Percentiles rank a stretch among this genome's conserved stretches.
These are phyloP conservation scores for Lasiodiplodia theobromae DNA, from an alignment of 2,329 filamentous ascomycete species.

Conservation along the genomic window DNA sequence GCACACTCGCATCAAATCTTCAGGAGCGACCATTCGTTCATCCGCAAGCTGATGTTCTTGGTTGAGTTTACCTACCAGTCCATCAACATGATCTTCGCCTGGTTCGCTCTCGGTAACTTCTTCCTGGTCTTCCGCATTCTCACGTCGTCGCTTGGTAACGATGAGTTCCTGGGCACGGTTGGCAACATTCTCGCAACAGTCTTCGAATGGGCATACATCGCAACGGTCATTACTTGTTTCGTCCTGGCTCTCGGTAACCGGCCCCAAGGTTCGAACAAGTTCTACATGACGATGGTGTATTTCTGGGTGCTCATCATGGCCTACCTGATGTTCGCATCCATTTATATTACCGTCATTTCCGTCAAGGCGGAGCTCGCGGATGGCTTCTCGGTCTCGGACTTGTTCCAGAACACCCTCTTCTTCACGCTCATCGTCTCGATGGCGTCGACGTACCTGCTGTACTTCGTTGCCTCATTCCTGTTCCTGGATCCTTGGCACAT, in stretches of 20 bases:
- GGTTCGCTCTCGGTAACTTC: slow-evolving; percentile 98
- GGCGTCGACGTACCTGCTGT: slow-evolving; percentile 90
- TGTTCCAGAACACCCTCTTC: slow-evolving; percentile 90
- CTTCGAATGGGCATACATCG: slow-evolving; percentile 96
- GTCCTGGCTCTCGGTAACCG: slow-evolving; percentile 93
- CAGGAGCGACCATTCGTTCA: slow-evolving; percentile 85
- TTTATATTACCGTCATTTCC: slow-evolving; percentile 90
- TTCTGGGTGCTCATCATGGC: slow-evolving; percentile 98
- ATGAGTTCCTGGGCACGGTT: slow-evolving; percentile 73
- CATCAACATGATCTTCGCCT: slow-evolving; percentile 96
- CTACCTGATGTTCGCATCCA: slow-evolving; percentile 91
- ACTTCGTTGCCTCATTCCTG: slow-evolving; percentile 86
- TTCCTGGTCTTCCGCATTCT: slow-evolving; percentile 98
- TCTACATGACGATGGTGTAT: slow-evolving; percentile 97
- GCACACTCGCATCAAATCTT: slow-evolving; percentile 97
- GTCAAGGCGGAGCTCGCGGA: slow-evolving; percentile 73
- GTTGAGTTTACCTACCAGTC: slow-evolving; percentile 95
- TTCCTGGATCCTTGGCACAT: slow-evolving; percentile 99
- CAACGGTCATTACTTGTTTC: slow-evolving; percentile 91
- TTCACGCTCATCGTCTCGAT: slow-evolving; percentile 93
- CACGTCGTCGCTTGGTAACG: slow-evolving; percentile 79
- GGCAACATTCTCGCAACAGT: slow-evolving; percentile 85
- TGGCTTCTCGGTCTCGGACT: slow-evolving; percentile 71
- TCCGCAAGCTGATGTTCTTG: slow-evolving; percentile 89
- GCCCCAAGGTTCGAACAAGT: slow-evolving; percentile 88